Conservation (phyloP, 352 stramenopile species). For the Globisporangium spiculum region DNA sequence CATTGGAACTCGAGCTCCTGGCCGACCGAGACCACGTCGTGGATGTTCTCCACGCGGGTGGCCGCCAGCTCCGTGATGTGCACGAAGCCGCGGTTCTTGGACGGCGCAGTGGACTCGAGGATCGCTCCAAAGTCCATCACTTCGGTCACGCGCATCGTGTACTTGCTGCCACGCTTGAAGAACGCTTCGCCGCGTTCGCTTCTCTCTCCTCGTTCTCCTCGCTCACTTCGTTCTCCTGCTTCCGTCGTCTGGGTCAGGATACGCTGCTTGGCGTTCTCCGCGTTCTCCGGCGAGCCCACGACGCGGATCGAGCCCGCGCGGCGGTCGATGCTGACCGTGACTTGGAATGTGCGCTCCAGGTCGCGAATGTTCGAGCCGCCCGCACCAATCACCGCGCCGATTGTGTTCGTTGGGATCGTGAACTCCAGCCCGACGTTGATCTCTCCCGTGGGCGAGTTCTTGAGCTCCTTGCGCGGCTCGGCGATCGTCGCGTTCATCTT, state of each 20-base stretch:
- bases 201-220: slow-evolving; percentile 4
- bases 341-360: slow-evolving; percentile 60
- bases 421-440: slow-evolving; percentile 62
- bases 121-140: slow-evolving; percentile 96
- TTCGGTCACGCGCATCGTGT: slow-evolving; percentile 91
- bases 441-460: slow-evolving; percentile 34
- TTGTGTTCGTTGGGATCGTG: slow-evolving; percentile 43
- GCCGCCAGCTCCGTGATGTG: slow-evolving; percentile 93
- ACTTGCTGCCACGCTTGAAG: slow-evolving; percentile 87
- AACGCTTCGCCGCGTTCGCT: slow-evolving; percentile 28
- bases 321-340: slow-evolving; percentile 75
- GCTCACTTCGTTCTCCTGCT: slow-evolving; percentile 11
- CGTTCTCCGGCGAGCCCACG: slow-evolving; percentile 71
- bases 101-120: slow-evolving; percentile 68
- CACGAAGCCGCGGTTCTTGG: slow-evolving; percentile 89
- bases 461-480: slow-evolving; percentile 55
- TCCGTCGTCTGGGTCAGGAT: slow-evolving; percentile 47
- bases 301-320: slow-evolving; percentile 86
- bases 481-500: slow-evolving; percentile 81
- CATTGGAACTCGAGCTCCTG: slow-evolving; percentile 82
- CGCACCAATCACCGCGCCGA: slow-evolving; percentile 71
- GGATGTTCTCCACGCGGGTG: slow-evolving; percentile 63
- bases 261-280: slow-evolving; percentile 74
- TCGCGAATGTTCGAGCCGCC: slow-evolving; percentile 75
- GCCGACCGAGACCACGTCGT: slow-evolving; percentile 51